These are phyloP conservation scores for Heritiera fomes DNA, from an alignment of 345 rosid genomes.

Conservation along the genomic window DNA sequence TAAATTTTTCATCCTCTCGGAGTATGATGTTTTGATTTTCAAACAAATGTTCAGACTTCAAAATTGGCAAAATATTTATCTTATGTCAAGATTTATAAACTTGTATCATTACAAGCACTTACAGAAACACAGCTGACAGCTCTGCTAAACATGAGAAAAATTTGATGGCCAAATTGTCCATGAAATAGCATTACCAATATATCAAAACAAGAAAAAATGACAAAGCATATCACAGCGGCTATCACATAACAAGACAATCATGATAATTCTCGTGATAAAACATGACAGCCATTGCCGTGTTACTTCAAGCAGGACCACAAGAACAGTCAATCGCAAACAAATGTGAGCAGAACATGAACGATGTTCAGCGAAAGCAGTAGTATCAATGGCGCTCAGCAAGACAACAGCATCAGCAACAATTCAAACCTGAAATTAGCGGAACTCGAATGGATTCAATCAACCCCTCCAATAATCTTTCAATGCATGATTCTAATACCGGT, in stretches of 20 bases:
- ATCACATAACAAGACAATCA: no score
- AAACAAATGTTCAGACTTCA: neutral
- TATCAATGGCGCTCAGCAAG: slow-evolving; percentile 37
- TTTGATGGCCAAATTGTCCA: neutral
- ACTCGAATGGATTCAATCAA: neutral
- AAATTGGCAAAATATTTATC: neutral
- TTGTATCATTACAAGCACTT: neutral
- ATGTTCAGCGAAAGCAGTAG: slow-evolving; percentile 29
- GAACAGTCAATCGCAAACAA: slow-evolving; percentile 34
- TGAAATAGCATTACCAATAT: no score
- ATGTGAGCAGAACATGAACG: slow-evolving; percentile 29
- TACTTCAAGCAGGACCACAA: slow-evolving; percentile 32
- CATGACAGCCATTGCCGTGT: neutral
- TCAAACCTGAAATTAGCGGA: neutral
- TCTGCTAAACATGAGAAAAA: neutral
- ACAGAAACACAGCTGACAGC: neutral
- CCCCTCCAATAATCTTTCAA: no score
- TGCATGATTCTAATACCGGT: neutral
- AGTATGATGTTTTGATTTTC: no score
- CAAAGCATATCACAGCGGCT: no score
- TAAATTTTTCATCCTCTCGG: no score
- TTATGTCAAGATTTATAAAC: neutral
- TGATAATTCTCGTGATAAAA: no score
- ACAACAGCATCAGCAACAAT: neutral
- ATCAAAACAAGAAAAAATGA: no score